phyloP scores from a whole-genome alignment of 1,284 basidiomycete species.

The Naganishia sp. region DNA sequence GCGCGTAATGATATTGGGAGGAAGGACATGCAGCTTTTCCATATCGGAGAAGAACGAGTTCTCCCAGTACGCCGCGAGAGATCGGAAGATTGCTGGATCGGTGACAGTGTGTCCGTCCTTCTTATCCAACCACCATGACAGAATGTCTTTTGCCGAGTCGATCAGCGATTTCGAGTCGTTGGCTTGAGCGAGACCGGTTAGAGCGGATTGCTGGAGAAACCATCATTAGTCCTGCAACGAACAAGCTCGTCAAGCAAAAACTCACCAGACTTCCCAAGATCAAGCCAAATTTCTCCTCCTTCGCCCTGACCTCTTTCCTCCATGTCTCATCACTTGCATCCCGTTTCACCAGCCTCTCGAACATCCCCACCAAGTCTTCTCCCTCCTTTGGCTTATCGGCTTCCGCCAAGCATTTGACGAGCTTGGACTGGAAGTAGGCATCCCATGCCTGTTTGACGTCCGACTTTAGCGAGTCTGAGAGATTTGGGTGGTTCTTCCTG shows the following conservation, averaged over 20 bases:
- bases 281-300: constrained; percentile 90
- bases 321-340: constrained; percentile 60
- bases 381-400: constrained; percentile 57
- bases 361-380: constrained; percentile 61
- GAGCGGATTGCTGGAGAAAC: constrained; percentile 25
- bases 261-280: constrained; percentile 72
- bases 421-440: constrained; percentile 61
- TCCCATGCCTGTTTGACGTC: constrained; percentile 55
- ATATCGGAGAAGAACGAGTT: constrained; percentile 89
- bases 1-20: constrained; percentile 87
- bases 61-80: constrained; percentile 88
- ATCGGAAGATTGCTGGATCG: constrained; percentile 82
- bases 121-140: constrained; percentile 72
- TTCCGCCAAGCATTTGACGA: constrained; percentile 66
- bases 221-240: background rate
- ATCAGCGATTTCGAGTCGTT: constrained; percentile 65
- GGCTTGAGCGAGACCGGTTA: constrained; percentile 37
- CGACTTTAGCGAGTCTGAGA: constrained; percentile 44
- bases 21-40: constrained; percentile 78
- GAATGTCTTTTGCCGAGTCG: constrained; percentile 71
- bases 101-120: constrained; percentile 76
- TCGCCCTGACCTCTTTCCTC: constrained; percentile 68
- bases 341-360: constrained; percentile 57
- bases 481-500: constrained; percentile 44
- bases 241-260: constrained; percentile 33